Evolutionary conservation across 768 basidiomycete genomes (phyloP).

Genomic region (Ramaria sp.): DNA sequence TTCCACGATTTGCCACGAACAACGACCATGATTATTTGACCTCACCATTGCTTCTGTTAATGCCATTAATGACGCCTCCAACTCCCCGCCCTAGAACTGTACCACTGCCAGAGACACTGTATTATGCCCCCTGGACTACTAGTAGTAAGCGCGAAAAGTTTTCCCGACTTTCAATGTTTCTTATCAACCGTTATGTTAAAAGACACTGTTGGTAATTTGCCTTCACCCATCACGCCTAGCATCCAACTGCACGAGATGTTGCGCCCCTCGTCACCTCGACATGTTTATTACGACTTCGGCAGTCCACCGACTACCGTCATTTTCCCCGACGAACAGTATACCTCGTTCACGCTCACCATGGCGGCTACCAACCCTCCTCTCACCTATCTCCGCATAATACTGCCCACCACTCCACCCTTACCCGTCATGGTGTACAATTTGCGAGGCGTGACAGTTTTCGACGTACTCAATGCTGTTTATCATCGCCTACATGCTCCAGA

Average conservation of each 20-base stretch:
- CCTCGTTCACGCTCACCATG: not conserved
- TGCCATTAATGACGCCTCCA: not conserved
- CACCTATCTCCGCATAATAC: not conserved
- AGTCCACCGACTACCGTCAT: not conserved
- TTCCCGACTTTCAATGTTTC: not conserved
- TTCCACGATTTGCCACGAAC: not conserved
- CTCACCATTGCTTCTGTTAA: not conserved
- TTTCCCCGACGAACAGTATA: not conserved
- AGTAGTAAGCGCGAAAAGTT: not conserved
- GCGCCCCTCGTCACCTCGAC: not conserved
- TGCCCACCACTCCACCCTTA: slow-evolving; percentile 1
- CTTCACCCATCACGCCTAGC: not conserved
- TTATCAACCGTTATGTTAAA: not conserved
- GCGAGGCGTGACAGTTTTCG: slow-evolving; percentile 2
- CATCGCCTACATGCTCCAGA: not conserved
- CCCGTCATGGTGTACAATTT: slow-evolving; percentile 1
- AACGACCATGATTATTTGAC: not conserved
- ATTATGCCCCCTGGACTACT: not conserved
- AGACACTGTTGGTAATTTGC: not conserved
- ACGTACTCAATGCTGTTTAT: slow-evolving; percentile 2
- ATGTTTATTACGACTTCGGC: not conserved
- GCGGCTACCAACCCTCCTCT: not conserved
- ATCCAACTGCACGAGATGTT: not conserved
- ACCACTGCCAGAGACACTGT: not conserved
- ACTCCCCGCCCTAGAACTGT: slow-evolving; percentile 4